These are phyloP conservation scores for Cladobotryum mycophilum DNA, from an alignment of 2,329 filamentous ascomycete genomes.

Conservation along the genomic window DNA sequence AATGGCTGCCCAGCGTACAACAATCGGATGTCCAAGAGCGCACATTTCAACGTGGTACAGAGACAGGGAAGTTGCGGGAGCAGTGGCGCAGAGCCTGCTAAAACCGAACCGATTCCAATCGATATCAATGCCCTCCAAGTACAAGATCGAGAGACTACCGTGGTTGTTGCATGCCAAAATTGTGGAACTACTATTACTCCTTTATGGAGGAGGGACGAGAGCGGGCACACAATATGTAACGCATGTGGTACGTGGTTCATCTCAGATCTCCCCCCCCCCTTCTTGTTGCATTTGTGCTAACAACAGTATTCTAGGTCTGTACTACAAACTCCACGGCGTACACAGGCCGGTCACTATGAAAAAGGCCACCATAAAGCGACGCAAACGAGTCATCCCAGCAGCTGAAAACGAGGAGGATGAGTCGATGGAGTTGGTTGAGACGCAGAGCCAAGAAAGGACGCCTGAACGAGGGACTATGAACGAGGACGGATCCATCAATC, in stretches of 20 bases:
- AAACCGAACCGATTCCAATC: slow-evolving; percentile 24
- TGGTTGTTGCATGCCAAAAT: slow-evolving; percentile 88
- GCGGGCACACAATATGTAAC: slow-evolving; percentile 96
- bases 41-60: slow-evolving; percentile 58
- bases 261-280: not conserved
- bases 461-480: slow-evolving; percentile 53
- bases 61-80: slow-evolving; percentile 32
- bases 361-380: slow-evolving; percentile 90
- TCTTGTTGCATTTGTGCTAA: not conserved
- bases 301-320: slow-evolving; percentile 59
- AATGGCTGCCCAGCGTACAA: slow-evolving; percentile 96
- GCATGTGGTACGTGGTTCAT: slow-evolving; percentile 70
- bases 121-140: slow-evolving; percentile 29
- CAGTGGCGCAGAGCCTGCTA: slow-evolving; percentile 17
- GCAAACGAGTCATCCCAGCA: slow-evolving; percentile 89
- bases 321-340: slow-evolving; percentile 91
- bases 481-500: slow-evolving; percentile 58
- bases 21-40: slow-evolving; percentile 86
- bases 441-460: slow-evolving; percentile 30
- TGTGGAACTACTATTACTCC: slow-evolving; percentile 96
- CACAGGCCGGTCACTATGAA: slow-evolving; percentile 98
- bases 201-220: slow-evolving; percentile 89
- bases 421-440: slow-evolving; percentile 38
- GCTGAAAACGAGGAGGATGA: slow-evolving; percentile 49
- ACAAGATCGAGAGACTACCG: slow-evolving; percentile 27